Conservation (phyloP, 495 filamentous ascomycete genomes). For the Penicillium daleae region DNA sequence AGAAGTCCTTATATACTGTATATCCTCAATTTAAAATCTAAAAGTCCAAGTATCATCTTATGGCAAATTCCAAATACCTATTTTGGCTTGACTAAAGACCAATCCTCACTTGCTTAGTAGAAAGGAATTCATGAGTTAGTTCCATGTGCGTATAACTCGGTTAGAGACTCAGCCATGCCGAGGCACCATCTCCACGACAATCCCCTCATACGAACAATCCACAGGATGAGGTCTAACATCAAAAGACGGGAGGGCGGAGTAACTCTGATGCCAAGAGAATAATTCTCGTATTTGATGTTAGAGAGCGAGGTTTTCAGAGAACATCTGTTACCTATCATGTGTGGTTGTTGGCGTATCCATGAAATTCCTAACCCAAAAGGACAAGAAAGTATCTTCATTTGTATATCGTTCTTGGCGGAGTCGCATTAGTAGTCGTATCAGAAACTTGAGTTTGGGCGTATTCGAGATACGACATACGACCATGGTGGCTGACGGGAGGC, state of each 20-base stretch:
- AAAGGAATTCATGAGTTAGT: background rate
- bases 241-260: background rate
- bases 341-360: no score
- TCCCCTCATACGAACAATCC: background rate
- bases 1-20: background rate
- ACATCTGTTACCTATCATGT: no score
- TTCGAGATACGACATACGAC: conserved; percentile 1
- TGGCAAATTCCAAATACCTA: background rate
- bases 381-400: background rate
- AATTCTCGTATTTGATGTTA: background rate
- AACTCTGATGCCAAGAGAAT: background rate
- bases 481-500: background rate
- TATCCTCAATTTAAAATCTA: background rate
- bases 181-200: background rate
- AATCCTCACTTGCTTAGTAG: background rate
- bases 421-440: background rate
- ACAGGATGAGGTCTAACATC: background rate
- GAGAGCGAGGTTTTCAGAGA: background rate
- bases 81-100: background rate
- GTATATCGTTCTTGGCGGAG: background rate
- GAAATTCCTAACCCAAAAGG: background rate
- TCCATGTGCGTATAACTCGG: background rate
- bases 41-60: background rate
- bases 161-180: background rate
- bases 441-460: background rate